Percentiles rank a stretch among this genome's conserved stretches.
Evolutionary conservation across 441 rosid species (phyloP).

Genomic region (Populus hybrid): DNA sequence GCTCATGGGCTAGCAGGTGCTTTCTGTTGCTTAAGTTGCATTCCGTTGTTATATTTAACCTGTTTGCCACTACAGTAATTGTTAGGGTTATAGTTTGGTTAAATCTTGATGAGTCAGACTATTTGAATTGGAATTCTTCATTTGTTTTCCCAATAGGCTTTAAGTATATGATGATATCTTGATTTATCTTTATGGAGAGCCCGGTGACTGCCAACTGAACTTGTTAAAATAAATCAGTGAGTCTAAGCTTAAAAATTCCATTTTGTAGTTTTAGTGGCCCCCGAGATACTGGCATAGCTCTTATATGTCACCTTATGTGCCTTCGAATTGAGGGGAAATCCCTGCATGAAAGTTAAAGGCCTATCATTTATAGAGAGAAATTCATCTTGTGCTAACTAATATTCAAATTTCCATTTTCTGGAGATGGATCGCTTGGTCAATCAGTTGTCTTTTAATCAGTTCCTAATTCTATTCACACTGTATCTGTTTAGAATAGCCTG

Average conservation of each 20-base stretch:
- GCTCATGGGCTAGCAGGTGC: constrained; percentile 94
- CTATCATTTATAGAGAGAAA: background rate
- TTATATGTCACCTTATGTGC: background rate
- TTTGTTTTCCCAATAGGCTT: background rate
- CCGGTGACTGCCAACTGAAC: background rate
- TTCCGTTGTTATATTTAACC: background rate
- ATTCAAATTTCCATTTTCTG: background rate
- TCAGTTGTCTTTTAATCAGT: background rate
- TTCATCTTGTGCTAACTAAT: background rate
- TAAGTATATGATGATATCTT: background rate
- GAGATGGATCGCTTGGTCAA: background rate
- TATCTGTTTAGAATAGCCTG: background rate
- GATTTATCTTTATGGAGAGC: background rate
- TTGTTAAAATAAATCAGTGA: background rate
- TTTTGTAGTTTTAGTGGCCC: background rate
- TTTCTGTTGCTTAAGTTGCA: constrained; percentile 15
- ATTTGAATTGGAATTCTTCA: background rate
- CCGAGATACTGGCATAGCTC: background rate
- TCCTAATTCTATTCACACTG: background rate
- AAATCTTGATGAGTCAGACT: background rate
- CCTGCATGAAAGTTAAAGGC: background rate
- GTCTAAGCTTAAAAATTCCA: background rate
- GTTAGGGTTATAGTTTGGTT: too few species aligned
- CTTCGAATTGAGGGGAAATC: background rate
- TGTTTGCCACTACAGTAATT: background rate